Percentiles rank a stretch among this genome's conserved stretches.
phyloP scores from a whole-genome alignment of 371 early-diverging fungal genomes.

The Modicella reniformis region DNA sequence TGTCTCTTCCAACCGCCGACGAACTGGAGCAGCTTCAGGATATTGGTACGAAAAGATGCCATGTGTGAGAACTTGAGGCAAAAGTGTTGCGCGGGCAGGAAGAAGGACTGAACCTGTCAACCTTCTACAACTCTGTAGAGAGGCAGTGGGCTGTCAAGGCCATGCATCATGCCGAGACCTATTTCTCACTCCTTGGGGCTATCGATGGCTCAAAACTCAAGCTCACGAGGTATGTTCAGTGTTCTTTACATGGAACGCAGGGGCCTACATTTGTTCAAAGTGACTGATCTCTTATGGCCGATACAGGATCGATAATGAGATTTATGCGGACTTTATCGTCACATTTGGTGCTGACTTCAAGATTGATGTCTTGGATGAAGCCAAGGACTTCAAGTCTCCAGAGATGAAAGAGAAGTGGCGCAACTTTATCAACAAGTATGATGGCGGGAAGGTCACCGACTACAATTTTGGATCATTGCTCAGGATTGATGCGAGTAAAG shows the following conservation, averaged over 20 bases:
- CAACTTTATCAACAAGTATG: slow-evolving; percentile 82
- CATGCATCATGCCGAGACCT: slow-evolving; percentile 93
- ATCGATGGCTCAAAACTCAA: slow-evolving; percentile 77
- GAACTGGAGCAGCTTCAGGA: slow-evolving; percentile 82
- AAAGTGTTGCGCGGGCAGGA: not conserved
- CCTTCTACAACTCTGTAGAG: slow-evolving; percentile 57
- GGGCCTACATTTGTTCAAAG: not conserved
- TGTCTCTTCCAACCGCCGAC: slow-evolving; percentile 81
- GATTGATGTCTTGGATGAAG: slow-evolving; percentile 74
- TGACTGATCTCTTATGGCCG: not conserved
- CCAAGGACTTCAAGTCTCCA: slow-evolving; percentile 80
- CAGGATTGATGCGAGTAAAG: slow-evolving; percentile 78
- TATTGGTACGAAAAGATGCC: slow-evolving; percentile 66
- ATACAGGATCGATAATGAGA: slow-evolving; percentile 82
- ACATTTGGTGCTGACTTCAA: slow-evolving; percentile 65
- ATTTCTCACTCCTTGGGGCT: slow-evolving; percentile 79
- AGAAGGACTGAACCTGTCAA: not conserved
- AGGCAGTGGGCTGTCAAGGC: slow-evolving; percentile 96
- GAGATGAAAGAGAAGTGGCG: slow-evolving; percentile 90
- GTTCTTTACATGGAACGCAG: not conserved
- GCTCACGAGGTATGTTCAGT: slow-evolving; percentile 73
- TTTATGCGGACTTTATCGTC: slow-evolving; percentile 77
- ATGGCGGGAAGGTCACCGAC: slow-evolving; percentile 81
- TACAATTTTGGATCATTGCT: slow-evolving; percentile 92
- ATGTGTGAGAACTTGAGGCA: not conserved